These are phyloP conservation scores for Epichloe amarillans DNA, from an alignment of 2,329 filamentous ascomycete species.

Conservation along the genomic window DNA sequence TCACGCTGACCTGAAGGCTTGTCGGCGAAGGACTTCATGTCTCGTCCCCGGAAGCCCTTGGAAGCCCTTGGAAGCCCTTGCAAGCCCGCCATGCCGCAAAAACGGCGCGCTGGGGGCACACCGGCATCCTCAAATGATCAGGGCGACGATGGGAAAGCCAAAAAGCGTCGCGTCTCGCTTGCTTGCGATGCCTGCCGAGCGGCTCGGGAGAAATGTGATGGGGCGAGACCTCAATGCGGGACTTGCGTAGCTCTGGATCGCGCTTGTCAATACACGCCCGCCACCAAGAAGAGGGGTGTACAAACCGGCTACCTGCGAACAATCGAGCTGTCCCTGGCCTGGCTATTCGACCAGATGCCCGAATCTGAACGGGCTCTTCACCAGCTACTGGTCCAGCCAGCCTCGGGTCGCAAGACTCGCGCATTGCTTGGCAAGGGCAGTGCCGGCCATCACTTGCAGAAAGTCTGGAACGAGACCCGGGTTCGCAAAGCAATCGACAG, in stretches of 20 bases:
- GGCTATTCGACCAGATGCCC: conserved; percentile 49
- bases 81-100: conserved; percentile 24
- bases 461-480: conserved; percentile 48
- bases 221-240: conserved; percentile 50
- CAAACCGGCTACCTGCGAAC: conserved; percentile 70
- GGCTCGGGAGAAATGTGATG: conserved; percentile 61
- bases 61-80: too few relatives aligned
- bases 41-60: too few relatives aligned
- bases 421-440: conserved; percentile 39
- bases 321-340: conserved; percentile 54
- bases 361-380: conserved; percentile 46
- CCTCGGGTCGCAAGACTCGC: conserved; percentile 24
- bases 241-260: conserved; percentile 52
- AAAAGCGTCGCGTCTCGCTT: conserved; percentile 52
- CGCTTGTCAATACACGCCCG: conserved; percentile 57
- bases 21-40: neutral
- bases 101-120: conserved; percentile 17
- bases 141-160: conserved; percentile 16
- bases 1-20: neutral
- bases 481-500: conserved; percentile 50
- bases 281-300: conserved; percentile 63
- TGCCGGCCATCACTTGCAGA: conserved; percentile 43
- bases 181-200: conserved; percentile 57
- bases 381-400: conserved; percentile 34
- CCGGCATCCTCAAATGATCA: neutral